Evolutionary conservation across 2,329 filamentous ascomycete genomes (phyloP).

Genomic region (Acrocalymma vagum): DNA sequence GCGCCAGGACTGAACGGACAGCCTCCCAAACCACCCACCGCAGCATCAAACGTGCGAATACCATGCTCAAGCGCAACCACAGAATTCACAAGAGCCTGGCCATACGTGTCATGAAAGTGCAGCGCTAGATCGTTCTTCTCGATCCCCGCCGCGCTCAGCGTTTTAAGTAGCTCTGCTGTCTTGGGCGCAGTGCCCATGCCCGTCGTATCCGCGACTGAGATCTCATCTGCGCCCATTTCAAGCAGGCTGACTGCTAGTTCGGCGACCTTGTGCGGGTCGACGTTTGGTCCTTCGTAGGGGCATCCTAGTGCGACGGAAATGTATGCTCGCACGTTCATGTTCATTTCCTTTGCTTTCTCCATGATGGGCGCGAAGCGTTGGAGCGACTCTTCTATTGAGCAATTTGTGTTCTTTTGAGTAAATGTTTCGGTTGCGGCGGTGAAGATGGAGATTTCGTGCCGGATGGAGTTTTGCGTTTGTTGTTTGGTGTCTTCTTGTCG

Average conservation of each 20-base stretch:
- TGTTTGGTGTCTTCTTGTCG: slow-evolving; percentile 56
- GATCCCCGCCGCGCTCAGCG: slow-evolving; percentile 72
- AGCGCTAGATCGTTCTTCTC: slow-evolving; percentile 76
- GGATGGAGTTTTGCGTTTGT: slow-evolving; percentile 52
- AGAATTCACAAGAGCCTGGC: slow-evolving; percentile 83
- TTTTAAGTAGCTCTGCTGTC: slow-evolving; percentile 70
- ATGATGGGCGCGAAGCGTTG: slow-evolving; percentile 76
- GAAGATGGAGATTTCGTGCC: slow-evolving; percentile 77
- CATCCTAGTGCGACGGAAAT: slow-evolving; percentile 79
- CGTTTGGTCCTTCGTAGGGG: slow-evolving; percentile 74
- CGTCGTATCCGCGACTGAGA: slow-evolving; percentile 88
- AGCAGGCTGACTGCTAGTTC: slow-evolving; percentile 71
- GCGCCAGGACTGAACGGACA: slow-evolving; percentile 88
- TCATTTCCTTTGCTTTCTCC: slow-evolving; percentile 68
- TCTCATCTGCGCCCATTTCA: slow-evolving; percentile 89
- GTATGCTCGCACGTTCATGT: slow-evolving; percentile 77
- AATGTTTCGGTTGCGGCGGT: slow-evolving; percentile 84
- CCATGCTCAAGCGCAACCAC: slow-evolving; percentile 80
- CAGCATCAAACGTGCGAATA: slow-evolving; percentile 79
- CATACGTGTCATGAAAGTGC: slow-evolving; percentile 91
- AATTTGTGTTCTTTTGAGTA: slow-evolving; percentile 83
- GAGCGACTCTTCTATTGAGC: slow-evolving; percentile 77
- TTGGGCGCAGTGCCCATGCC: slow-evolving; percentile 86
- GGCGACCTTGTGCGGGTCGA: slow-evolving; percentile 67
- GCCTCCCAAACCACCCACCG: slow-evolving; percentile 81